phyloP scores from a whole-genome alignment of 2,329 filamentous ascomycete genomes.

The Fusarium sulawesiense region DNA sequence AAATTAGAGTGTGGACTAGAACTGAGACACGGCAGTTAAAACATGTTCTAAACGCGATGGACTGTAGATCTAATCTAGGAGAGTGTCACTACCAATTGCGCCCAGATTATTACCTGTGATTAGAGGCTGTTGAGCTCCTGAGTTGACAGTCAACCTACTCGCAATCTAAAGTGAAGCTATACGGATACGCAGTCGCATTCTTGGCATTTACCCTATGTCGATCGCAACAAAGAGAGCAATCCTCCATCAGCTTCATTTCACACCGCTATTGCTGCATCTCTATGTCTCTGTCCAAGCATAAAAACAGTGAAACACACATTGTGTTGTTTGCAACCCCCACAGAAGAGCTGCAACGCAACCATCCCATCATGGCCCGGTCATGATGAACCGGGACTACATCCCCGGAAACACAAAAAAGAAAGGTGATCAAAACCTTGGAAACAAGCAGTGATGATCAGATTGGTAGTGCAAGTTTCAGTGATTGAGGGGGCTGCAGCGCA shows the following conservation, averaged over 20 bases:
- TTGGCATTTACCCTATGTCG: constrained; percentile 11
- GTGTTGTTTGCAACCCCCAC: constrained; percentile 2
- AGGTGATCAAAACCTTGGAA: not conserved
- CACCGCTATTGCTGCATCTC: not conserved
- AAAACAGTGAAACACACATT: constrained; percentile 3
- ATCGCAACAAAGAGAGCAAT: constrained; percentile 1
- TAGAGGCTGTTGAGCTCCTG: too few species aligned
- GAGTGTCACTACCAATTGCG: not conserved
- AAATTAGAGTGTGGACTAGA: constrained; percentile 29
- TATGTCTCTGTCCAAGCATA: not conserved
- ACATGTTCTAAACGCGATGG: not conserved
- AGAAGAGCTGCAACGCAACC: not conserved
- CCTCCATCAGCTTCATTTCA: not conserved
- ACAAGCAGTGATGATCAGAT: not conserved
- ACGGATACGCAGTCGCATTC: constrained; percentile 4
- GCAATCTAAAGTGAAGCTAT: constrained; percentile 11
- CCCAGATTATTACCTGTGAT: too few species aligned
- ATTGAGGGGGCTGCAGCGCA: not conserved
- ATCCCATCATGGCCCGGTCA: not conserved
- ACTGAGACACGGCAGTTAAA: constrained; percentile 9
- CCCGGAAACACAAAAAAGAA: constrained; percentile 5
- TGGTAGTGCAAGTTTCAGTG: not conserved
- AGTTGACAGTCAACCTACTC: not conserved
- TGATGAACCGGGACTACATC: not conserved
- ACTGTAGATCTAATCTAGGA: not conserved